Base-by-base conservation (phyloP, 164 flowering plant genomes). In the Brasenia schreberi region DNA sequence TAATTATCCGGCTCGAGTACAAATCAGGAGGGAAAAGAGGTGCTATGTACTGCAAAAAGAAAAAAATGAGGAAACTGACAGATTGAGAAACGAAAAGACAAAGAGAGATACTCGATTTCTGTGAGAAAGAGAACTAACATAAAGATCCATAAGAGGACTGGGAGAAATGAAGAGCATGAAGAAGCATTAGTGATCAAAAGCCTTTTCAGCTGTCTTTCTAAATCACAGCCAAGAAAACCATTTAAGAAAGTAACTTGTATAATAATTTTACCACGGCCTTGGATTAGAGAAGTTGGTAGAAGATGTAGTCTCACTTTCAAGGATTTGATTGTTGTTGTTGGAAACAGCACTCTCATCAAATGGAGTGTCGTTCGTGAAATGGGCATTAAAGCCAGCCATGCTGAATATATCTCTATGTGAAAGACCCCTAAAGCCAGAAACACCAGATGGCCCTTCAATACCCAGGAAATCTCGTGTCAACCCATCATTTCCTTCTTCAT, bases 401-500 rank as follows among this genome's bases (percentile, higher is more conserved):
- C 53, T 45, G 11, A 45, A 12, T 45, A 45, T 45, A 45, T 45
- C 53, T 12, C 12, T 45, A 4, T 45, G 53, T 45, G 53, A 45
- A 45, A 45, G 53, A 45, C 5, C 53, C 53, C 53, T 45, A 45
- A 45, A 45, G 12, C 53, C 53, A 45, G 53, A 45, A 45, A 45
- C 5, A 7, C 53, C 53, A 4, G 53, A 45, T 7, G 53, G 53
- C 53, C 12, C 53, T 7, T 92, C 94, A 58, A 90, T 94, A 1
- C 96, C 96, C 2, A 90, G 76, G 70, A 90, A 87, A 58, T 90
- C 96, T 59, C 81, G 70, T 0, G 96, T 90, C 65, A 86, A 64
- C 64, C 83, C 77, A 71, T 87, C 89, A 5, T 84, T 76, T 42
- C 81, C n/a, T 60, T 6, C 62, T 60, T n/a, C 19, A 7, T 19